Conservation (phyloP, 768 basidiomycete genomes). For the Mycena vitilis region DNA sequence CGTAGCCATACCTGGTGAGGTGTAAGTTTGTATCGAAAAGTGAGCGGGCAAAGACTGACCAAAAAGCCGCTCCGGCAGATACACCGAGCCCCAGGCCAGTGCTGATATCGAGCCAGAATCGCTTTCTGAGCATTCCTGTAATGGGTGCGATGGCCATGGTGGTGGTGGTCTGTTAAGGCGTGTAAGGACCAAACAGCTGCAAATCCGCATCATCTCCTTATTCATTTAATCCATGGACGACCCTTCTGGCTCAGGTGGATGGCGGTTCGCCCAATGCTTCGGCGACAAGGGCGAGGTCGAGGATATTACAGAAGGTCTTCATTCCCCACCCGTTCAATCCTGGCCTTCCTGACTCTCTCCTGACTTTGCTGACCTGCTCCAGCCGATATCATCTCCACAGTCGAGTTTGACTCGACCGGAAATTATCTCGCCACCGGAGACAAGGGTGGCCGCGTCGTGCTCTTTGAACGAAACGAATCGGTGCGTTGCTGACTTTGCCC, state of each 20-base stretch:
- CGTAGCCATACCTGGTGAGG: constrained; percentile 78
- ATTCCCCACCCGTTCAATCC: constrained; percentile 27
- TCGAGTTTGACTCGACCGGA: constrained; percentile 99
- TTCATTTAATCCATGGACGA: constrained; percentile 70
- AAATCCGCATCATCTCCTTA: constrained; percentile 30
- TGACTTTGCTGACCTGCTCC: constrained; percentile 33
- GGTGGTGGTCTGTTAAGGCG: constrained; percentile 26
- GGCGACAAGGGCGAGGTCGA: constrained; percentile 99
- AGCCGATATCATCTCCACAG: constrained; percentile 99
- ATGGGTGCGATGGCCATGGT: constrained; percentile 90
- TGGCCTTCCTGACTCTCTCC: neutral
- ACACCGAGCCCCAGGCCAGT: constrained; percentile 82
- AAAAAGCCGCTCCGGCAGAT: constrained; percentile 81
- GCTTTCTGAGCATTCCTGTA: constrained; percentile 93
- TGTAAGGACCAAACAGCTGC: constrained; percentile 8
- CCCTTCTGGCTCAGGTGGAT: constrained; percentile 89
- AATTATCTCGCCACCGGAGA: constrained; percentile 99
- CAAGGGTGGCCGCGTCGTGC: constrained; percentile 98
- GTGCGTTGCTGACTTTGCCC: constrained; percentile 60
- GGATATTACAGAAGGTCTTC: constrained; percentile 96
- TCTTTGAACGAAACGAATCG: constrained; percentile 98
- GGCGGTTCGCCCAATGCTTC: constrained; percentile 99
- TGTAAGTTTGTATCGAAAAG: constrained; percentile 43
- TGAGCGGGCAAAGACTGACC: constrained; percentile 63
- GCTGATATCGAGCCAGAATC: constrained; percentile 87